Conservation (phyloP, 495 filamentous ascomycete genomes). For the Staphylotrichum tortipilum region DNA sequence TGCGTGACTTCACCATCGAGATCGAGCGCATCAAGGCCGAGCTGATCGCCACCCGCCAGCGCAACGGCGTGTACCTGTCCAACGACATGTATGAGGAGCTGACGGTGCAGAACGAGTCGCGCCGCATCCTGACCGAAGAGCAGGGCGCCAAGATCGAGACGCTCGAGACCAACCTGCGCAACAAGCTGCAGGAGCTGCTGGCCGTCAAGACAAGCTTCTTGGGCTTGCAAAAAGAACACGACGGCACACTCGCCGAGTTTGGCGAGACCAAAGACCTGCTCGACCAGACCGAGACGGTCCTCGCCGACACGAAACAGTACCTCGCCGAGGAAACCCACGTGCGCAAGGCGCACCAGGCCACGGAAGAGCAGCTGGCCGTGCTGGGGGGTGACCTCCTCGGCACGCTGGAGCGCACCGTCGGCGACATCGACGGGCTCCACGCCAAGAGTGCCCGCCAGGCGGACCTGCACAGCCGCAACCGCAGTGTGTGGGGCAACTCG, state of each 20-base stretch:
- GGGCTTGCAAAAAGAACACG: conserved; percentile 75
- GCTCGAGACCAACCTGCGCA: conserved; percentile 77
- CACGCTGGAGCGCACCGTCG: conserved; percentile 64
- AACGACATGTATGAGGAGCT: conserved; percentile 79
- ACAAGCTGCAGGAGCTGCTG: conserved; percentile 88
- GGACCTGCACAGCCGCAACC: conserved; percentile 70
- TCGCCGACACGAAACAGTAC: conserved; percentile 62
- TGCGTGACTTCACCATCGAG: conserved; percentile 84
- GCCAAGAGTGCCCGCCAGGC: conserved; percentile 76
- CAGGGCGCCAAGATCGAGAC: conserved; percentile 86
- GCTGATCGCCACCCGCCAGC: conserved; percentile 82
- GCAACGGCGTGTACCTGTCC: conserved; percentile 89
- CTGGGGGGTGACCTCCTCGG: conserved; percentile 67
- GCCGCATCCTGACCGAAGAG: conserved; percentile 86
- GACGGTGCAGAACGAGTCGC: conserved; percentile 80
- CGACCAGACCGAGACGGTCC: conserved; percentile 75
- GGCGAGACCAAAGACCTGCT: conserved; percentile 72
- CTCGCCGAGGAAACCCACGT: conserved; percentile 73
- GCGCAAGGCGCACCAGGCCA: conserved; percentile 75
- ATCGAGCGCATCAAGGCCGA: conserved; percentile 92
- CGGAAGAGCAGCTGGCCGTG: conserved; percentile 63
- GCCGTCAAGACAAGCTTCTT: conserved; percentile 76
- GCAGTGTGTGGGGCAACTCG: conserved; percentile 69
- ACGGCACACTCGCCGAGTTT: conserved; percentile 58
- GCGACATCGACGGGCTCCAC: conserved; percentile 70